phyloP scores from a whole-genome alignment of 1,284 basidiomycete species.

The Moniliophthora roreri region DNA sequence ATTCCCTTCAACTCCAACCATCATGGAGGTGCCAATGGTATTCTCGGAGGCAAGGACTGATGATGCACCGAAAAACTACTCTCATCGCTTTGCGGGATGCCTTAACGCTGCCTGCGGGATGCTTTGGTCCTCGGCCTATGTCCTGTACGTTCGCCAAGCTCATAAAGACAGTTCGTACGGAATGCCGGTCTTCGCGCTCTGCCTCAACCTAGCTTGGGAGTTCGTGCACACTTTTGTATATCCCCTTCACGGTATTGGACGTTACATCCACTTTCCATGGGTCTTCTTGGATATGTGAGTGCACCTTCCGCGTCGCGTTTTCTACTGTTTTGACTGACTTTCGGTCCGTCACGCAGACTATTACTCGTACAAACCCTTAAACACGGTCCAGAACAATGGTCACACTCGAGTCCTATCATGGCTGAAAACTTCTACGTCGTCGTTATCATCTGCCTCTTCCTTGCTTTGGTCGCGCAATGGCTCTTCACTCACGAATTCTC shows the following conservation, averaged over 20 bases:
- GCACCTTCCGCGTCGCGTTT: not conserved
- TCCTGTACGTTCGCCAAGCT: slow-evolving; percentile 1
- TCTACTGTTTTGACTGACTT: not conserved
- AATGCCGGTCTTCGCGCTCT: not conserved
- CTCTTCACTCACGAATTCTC: not conserved
- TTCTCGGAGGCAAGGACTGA: not conserved
- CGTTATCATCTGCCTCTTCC: not conserved
- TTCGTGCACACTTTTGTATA: not conserved
- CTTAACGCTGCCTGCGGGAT: not conserved
- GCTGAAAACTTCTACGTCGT: not conserved
- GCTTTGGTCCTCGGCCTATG: not conserved
- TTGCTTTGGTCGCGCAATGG: not conserved
- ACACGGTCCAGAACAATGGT: not conserved
- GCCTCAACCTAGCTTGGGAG: slow-evolving; percentile 1
- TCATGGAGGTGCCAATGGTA: no score
- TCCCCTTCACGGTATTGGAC: not conserved
- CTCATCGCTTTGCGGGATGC: not conserved
- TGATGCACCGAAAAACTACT: not conserved
- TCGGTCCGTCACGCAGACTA: not conserved
- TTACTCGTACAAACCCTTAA: not conserved
- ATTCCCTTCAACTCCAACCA: no score
- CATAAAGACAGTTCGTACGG: not conserved
- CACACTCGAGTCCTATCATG: not conserved
- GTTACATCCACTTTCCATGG: not conserved
- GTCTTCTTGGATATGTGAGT: not conserved